Conservation (phyloP, 169 alveolate genomes). For the Eimeria maxima region DNA sequence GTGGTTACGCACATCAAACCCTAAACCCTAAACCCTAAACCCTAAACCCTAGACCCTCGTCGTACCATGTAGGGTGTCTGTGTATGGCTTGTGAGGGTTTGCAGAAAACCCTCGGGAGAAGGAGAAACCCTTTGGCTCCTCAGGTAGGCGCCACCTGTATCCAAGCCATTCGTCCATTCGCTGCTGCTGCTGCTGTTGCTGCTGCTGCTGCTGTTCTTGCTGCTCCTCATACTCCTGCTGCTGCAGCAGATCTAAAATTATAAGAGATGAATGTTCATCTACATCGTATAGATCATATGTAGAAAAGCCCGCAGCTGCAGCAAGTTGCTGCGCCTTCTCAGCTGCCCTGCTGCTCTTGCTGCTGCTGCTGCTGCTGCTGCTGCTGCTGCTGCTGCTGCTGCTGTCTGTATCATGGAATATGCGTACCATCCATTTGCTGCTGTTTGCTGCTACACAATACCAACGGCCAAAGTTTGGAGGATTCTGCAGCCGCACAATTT, state of each 20-base stretch:
- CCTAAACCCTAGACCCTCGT: constrained; percentile 4
- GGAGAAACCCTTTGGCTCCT: background rate
- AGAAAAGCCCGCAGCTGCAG: constrained; percentile 26
- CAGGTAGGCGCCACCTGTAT: constrained; percentile 32
- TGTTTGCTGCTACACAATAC: background rate
- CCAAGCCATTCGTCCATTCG: background rate
- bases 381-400: constrained; percentile 48
- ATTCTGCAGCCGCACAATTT: constrained; percentile 20
- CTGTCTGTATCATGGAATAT: constrained; percentile 10
- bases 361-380: constrained; percentile 3
- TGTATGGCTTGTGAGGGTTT: background rate
- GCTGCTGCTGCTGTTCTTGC: constrained; percentile 50
- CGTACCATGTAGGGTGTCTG: background rate
- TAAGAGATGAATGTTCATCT: background rate
- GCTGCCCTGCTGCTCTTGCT: constrained; percentile 5
- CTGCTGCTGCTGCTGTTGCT: constrained; percentile 5
- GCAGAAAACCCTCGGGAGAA: constrained; percentile 1
- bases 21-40: constrained; percentile 5
- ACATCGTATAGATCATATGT: background rate
- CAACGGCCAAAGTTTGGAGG: constrained; percentile 28
- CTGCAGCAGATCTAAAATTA: constrained; percentile 15
- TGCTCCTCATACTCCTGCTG: constrained; percentile 14
- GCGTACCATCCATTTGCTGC: constrained; percentile 40
- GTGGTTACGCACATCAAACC: background rate
- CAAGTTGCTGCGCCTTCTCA: constrained; percentile 6